phyloP scores from a whole-genome alignment of 768 basidiomycete genomes.

The Botryobasidium botryosum region DNA sequence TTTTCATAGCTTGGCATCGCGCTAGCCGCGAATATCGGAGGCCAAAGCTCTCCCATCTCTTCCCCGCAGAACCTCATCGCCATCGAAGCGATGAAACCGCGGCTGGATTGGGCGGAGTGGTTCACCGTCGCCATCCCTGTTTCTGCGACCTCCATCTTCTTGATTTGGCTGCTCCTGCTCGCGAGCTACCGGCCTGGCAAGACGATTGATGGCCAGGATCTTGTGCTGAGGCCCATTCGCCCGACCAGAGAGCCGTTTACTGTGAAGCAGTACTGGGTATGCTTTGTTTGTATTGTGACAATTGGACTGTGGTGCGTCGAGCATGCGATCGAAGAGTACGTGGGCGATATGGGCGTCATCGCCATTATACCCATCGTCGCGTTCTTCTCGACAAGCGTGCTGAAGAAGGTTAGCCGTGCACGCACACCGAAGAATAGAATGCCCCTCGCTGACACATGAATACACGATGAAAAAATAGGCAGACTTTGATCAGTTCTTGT shows the following conservation, averaged over 20 bases:
- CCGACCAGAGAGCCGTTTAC: slow-evolving; percentile 72
- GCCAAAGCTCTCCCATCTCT: slow-evolving; percentile 92
- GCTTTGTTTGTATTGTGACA: slow-evolving; percentile 63
- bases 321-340: slow-evolving; percentile 47
- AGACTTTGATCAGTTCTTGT: slow-evolving; percentile 87
- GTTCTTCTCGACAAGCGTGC: slow-evolving; percentile 84
- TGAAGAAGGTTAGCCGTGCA: slow-evolving; percentile 61
- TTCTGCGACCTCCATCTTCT: slow-evolving; percentile 62
- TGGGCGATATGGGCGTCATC: slow-evolving; percentile 97
- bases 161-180: slow-evolving; percentile 85
- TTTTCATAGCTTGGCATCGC: slow-evolving; percentile 75
- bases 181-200: slow-evolving; percentile 62
- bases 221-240: slow-evolving; percentile 72
- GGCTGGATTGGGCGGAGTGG: slow-evolving; percentile 81
- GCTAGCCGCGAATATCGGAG: slow-evolving; percentile 95
- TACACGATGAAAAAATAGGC: slow-evolving; percentile 31
- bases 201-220: slow-evolving; percentile 53
- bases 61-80: slow-evolving; percentile 97
- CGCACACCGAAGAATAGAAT: too few relatives aligned
- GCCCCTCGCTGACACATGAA: background rate
- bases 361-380: slow-evolving; percentile 83
- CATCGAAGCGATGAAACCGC: slow-evolving; percentile 67
- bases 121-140: slow-evolving; percentile 90
- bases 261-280: slow-evolving; percentile 77
- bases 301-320: slow-evolving; percentile 85